phyloP scores from a whole-genome alignment of 371 early-diverging fungal genomes.

The Umbelopsis sp. region DNA sequence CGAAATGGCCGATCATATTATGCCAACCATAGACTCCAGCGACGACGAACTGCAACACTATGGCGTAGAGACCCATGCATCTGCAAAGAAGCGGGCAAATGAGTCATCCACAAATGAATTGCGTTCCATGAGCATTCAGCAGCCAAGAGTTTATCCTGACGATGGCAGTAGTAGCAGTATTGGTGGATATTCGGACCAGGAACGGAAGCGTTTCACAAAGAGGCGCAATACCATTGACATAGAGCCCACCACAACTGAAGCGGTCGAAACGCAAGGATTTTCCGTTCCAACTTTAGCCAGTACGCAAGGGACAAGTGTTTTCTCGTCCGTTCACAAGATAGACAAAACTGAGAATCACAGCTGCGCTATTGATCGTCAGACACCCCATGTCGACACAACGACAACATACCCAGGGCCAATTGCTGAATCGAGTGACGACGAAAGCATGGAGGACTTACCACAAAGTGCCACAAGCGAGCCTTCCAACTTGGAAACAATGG shows the following conservation, averaged over 20 bases:
- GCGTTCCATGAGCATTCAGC: not conserved
- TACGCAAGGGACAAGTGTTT: slow-evolving; percentile 7
- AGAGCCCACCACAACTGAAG: not conserved
- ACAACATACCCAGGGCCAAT: not conserved
- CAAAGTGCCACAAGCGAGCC: not conserved
- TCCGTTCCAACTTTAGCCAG: slow-evolving; percentile 2
- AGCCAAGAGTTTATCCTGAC: not conserved
- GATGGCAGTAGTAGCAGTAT: slow-evolving; percentile 4
- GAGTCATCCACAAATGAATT: not conserved
- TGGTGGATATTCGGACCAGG: slow-evolving; percentile 12
- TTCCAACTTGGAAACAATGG: not conserved
- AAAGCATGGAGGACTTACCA: not conserved
- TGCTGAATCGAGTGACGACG: slow-evolving; percentile 1
- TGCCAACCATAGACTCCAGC: slow-evolving; percentile 96
- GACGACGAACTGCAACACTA: slow-evolving; percentile 70
- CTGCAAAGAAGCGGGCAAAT: slow-evolving; percentile 1
- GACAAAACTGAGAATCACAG: slow-evolving; percentile 8
- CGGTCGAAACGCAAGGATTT: not conserved
- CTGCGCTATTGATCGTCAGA: not conserved
- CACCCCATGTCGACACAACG: not conserved
- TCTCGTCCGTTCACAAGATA: slow-evolving; percentile 6
- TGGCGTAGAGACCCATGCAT: not conserved
- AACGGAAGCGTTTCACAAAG: slow-evolving; percentile 3
- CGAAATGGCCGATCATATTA: slow-evolving; percentile 58
- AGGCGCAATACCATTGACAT: slow-evolving; percentile 5